phyloP scores from a whole-genome alignment of 352 stramenopile genomes.

The Phytophthora colocasiae region DNA sequence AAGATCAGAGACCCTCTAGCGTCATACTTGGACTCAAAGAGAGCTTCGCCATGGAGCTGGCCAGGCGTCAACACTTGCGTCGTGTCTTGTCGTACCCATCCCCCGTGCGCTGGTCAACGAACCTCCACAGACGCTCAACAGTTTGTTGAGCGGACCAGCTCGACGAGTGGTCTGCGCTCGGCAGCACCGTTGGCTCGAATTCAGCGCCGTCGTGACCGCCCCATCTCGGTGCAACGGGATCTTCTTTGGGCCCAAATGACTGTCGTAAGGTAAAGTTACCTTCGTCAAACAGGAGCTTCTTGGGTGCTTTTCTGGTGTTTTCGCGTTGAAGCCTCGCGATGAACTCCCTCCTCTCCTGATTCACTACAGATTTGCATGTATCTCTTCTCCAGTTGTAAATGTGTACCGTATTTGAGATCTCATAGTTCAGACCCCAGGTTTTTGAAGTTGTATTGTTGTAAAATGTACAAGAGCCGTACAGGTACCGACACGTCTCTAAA shows the following conservation, averaged over 20 bases:
- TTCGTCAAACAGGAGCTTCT: not conserved
- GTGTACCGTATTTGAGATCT: no score
- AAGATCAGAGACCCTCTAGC: not conserved
- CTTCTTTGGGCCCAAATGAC: constrained; percentile 21
- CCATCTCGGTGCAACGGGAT: constrained; percentile 17
- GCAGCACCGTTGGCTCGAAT: constrained; percentile 2
- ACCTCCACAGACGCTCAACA: constrained; percentile 12
- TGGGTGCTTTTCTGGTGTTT: not conserved
- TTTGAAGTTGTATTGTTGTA: no score
- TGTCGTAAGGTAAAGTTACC: constrained; percentile 11
- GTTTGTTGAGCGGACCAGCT: constrained; percentile 17
- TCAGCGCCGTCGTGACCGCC: not conserved
- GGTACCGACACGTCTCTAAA: no score
- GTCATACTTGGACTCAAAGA: constrained; percentile 4
- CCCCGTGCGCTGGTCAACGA: constrained; percentile 6
- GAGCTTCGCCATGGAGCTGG: constrained; percentile 16
- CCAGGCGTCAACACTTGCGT: not conserved
- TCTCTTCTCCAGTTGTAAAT: no score
- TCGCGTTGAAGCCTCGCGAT: not conserved
- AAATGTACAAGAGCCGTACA: no score
- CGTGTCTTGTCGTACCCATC: constrained; percentile 20
- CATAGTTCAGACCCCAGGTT: no score
- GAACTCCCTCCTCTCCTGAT: constrained; percentile 11
- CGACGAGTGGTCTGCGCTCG: constrained; percentile 3
- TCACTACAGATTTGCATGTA: constrained; percentile 13